Evolutionary conservation across 495 filamentous ascomycete species (phyloP).

Genomic region (Penicillium simplicissimum): DNA sequence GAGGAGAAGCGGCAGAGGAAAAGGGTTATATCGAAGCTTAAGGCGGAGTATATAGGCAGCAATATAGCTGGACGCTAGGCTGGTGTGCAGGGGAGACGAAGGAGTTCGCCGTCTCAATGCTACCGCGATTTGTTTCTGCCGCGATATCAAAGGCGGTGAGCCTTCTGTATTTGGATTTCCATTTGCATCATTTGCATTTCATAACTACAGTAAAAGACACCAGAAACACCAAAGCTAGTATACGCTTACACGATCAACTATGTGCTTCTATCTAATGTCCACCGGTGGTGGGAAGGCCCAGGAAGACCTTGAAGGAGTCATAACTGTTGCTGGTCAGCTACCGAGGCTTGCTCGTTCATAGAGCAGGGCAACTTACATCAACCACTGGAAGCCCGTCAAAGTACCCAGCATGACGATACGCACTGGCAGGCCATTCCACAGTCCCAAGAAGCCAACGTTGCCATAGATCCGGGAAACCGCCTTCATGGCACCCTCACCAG

Average conservation of each 20-base stretch:
- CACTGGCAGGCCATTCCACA: slow-evolving; percentile 70
- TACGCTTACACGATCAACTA: background rate
- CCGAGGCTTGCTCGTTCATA: background rate
- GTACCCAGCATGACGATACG: slow-evolving; percentile 67
- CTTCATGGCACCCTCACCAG: slow-evolving; percentile 61
- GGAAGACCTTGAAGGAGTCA: slow-evolving; percentile 74
- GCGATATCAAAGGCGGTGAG: slow-evolving; percentile 26
- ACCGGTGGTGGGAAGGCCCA: slow-evolving; percentile 68
- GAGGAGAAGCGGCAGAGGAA: background rate
- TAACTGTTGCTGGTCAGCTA: slow-evolving; percentile 41
- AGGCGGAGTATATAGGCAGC: background rate
- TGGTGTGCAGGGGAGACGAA: slow-evolving; percentile 13
- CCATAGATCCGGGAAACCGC: slow-evolving; percentile 67
- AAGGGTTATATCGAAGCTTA: background rate
- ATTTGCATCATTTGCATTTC: background rate
- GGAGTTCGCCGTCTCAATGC: slow-evolving; percentile 8
- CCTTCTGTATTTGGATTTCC: background rate
- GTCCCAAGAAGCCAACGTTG: slow-evolving; percentile 68
- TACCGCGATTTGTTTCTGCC: slow-evolving; percentile 31
- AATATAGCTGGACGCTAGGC: background rate
- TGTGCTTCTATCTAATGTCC: slow-evolving; percentile 45
- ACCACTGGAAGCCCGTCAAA: slow-evolving; percentile 72
- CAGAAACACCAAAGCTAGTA: slow-evolving; percentile 1
- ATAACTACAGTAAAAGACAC: background rate
- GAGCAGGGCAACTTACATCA: slow-evolving; percentile 51